These are phyloP conservation scores for Cudoniella acicularis DNA, from an alignment of 495 filamentous ascomycete genomes.

Conservation along the genomic window DNA sequence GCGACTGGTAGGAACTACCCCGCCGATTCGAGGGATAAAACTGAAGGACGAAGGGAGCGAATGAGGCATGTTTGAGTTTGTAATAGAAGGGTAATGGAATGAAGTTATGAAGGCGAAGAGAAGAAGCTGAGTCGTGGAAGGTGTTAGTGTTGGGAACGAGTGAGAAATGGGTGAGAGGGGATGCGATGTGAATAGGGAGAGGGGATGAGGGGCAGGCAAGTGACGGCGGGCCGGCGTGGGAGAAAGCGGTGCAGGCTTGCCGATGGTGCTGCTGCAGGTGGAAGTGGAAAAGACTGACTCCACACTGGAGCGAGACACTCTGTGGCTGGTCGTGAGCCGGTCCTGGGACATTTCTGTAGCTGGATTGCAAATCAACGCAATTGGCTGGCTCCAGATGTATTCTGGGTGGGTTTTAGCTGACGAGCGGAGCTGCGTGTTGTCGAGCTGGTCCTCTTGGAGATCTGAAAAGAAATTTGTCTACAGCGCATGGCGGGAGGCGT, in stretches of 20 bases:
- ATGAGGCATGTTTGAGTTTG: background rate
- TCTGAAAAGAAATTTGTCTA: conserved; percentile 10
- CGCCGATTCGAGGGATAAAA: background rate
- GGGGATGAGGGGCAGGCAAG: background rate
- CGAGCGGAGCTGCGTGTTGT: background rate
- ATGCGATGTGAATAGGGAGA: background rate
- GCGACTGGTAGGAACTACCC: too few relatives aligned
- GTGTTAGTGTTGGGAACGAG: background rate
- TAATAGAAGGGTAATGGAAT: background rate
- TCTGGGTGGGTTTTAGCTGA: background rate
- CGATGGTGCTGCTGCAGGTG: too few relatives aligned
- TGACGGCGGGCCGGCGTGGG: too few relatives aligned
- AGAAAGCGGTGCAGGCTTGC: too few relatives aligned
- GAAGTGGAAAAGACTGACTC: too few relatives aligned
- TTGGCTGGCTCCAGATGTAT: background rate
- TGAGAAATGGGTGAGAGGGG: background rate
- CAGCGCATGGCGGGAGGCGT: conserved; percentile 13
- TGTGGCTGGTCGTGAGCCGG: background rate
- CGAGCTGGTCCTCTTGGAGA: background rate
- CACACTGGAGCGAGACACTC: too few relatives aligned
- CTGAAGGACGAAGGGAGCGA: background rate
- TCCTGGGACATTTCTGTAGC: too few relatives aligned
- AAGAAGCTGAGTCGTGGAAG: background rate
- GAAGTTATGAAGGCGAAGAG: background rate
- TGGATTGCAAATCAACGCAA: background rate